phyloP scores from a whole-genome alignment of 2,329 filamentous ascomycete species.

The Monilinia laxa region DNA sequence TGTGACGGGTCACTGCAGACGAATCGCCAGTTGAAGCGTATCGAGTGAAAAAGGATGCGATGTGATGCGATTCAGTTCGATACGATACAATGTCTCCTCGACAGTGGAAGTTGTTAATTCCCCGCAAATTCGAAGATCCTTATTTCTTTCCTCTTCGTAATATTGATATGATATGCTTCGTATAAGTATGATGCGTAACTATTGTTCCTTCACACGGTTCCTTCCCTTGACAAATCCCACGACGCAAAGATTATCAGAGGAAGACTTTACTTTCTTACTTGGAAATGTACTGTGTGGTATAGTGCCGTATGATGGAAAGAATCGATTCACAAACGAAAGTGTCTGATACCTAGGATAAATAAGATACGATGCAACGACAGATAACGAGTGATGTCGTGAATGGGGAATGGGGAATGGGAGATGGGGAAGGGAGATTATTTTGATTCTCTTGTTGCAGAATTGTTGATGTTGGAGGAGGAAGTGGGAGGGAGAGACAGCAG shows the following conservation, averaged over 20 bases:
- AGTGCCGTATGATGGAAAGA: background rate
- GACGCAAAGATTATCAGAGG: background rate
- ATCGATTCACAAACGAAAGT: background rate
- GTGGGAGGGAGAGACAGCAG: background rate
- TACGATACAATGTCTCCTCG: no score
- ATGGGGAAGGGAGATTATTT: background rate
- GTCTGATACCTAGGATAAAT: background rate
- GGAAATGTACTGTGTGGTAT: background rate
- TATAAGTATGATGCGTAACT: background rate
- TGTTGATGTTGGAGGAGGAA: background rate
- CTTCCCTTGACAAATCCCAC: background rate
- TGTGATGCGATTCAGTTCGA: background rate
- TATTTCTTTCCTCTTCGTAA: background rate
- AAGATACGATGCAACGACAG: background rate
- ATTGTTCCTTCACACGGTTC: background rate
- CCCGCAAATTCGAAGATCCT: background rate
- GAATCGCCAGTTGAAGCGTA: background rate
- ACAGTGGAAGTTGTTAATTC: background rate
- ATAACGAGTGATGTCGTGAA: conserved; percentile 13
- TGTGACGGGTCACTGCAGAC: background rate
- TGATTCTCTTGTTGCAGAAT: no score
- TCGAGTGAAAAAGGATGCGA: conserved; percentile 11
- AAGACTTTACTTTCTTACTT: background rate
- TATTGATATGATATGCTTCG: background rate
- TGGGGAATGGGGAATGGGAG: no score